These are phyloP conservation scores for Thermoascus crustaceus DNA, from an alignment of 2,329 filamentous ascomycete genomes.

Conservation along the genomic window DNA sequence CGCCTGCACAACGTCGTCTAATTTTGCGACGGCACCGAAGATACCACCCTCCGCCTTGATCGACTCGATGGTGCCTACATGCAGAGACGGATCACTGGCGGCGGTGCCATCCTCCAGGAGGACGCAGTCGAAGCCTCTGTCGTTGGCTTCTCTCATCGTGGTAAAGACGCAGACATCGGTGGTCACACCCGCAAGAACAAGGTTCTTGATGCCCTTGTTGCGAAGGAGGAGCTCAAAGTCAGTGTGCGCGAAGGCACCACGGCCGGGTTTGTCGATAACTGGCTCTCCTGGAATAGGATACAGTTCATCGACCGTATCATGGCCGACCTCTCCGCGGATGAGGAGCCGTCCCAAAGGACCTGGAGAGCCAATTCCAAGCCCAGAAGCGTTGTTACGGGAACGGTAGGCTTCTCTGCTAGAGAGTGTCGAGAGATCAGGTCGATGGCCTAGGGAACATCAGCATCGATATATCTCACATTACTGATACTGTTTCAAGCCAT, in stretches of 20 bases:
- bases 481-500: neutral
- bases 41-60: conserved; percentile 42
- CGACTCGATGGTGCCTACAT: conserved; percentile 34
- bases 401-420: conserved; percentile 47
- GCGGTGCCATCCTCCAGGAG: conserved; percentile 44
- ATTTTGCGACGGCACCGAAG: conserved; percentile 32
- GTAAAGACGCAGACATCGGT: conserved; percentile 50
- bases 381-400: conserved; percentile 44
- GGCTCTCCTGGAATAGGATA: conserved; percentile 41
- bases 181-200: conserved; percentile 48
- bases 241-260: conserved; percentile 46
- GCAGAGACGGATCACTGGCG: conserved; percentile 34
- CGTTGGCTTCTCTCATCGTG: conserved; percentile 49
- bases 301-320: conserved; percentile 49
- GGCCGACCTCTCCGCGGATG: conserved; percentile 50
- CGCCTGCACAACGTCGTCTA: conserved; percentile 33
- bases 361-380: conserved; percentile 43
- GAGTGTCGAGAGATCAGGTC: conserved; percentile 49
- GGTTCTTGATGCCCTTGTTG: conserved; percentile 45
- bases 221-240: conserved; percentile 46
- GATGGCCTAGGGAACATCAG: conserved; percentile 28
- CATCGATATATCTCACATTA: neutral
- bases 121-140: conserved; percentile 48
- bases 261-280: conserved; percentile 48
- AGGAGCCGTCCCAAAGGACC: conserved; percentile 53